Evolutionary conservation across 768 basidiomycete species (phyloP).

Genomic region (Kwoniella botswanensis): DNA sequence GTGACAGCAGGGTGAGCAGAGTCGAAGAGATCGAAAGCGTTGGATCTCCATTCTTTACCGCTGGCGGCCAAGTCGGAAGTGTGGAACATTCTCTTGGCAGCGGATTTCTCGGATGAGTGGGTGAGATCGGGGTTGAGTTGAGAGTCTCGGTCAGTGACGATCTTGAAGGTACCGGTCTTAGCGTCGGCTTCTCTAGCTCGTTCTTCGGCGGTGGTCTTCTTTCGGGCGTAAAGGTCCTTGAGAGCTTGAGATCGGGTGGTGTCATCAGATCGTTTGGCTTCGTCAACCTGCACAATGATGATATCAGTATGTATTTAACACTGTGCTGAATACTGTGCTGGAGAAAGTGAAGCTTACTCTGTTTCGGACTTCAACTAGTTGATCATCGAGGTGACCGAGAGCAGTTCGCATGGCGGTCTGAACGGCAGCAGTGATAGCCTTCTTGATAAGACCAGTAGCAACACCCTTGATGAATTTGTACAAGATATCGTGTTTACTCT

Average conservation of each 20-base stretch:
- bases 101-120: conserved; percentile 67
- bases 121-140: conserved; percentile 67
- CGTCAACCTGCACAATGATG: conserved; percentile 61
- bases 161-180: conserved; percentile 70
- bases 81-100: conserved; percentile 68
- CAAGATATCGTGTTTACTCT: conserved; percentile 53
- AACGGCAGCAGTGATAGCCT: conserved; percentile 68
- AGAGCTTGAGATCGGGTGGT: conserved; percentile 49
- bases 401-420: conserved; percentile 75
- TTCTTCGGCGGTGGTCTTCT: conserved; percentile 61
- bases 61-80: conserved; percentile 61
- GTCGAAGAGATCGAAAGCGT: conserved; percentile 58
- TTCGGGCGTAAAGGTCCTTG: conserved; percentile 55
- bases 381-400: conserved; percentile 84
- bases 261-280: conserved; percentile 62
- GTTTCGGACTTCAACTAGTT: conserved; percentile 78
- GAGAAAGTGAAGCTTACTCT: conserved; percentile 35
- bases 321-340: too few relatives aligned
- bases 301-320: too few relatives aligned
- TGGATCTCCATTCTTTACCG: conserved; percentile 64
- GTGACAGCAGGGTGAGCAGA: conserved; percentile 53
- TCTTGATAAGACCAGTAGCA: conserved; percentile 73
- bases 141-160: conserved; percentile 71
- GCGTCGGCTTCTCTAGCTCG: conserved; percentile 59
- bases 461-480: conserved; percentile 75